phyloP scores from a whole-genome alignment of 768 basidiomycete species.

The Imleria badia region DNA sequence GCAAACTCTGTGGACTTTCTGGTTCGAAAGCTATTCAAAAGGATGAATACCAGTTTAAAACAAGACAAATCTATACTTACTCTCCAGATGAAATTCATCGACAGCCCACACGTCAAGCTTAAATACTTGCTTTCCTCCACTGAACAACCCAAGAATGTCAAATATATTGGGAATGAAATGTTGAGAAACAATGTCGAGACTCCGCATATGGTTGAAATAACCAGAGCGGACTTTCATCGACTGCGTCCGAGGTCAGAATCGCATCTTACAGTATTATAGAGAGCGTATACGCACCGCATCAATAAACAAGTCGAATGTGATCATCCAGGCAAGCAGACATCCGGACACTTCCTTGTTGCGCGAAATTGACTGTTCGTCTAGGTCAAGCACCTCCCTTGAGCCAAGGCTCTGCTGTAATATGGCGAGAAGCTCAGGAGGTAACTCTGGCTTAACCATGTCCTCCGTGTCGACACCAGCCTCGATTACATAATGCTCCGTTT shows the following conservation, averaged over 20 bases:
- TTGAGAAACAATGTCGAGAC: constrained; percentile 57
- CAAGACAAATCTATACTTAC: constrained; percentile 41
- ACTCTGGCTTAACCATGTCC: constrained; percentile 45
- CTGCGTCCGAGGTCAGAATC: constrained; percentile 39
- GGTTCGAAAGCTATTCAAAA: constrained; percentile 54
- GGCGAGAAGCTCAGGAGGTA: constrained; percentile 67
- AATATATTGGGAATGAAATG: constrained; percentile 75
- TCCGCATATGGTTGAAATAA: constrained; percentile 85
- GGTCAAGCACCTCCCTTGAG: constrained; percentile 39
- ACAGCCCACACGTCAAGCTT: constrained; percentile 86
- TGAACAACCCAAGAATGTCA: constrained; percentile 62
- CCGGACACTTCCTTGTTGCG: constrained; percentile 50
- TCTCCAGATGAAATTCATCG: constrained; percentile 75
- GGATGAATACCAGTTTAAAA: background rate
- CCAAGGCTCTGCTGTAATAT: constrained; percentile 54
- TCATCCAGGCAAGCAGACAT: constrained; percentile 84
- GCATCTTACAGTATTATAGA: too few species aligned
- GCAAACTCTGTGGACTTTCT: constrained; percentile 49
- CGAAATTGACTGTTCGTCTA: constrained; percentile 38
- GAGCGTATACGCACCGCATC: constrained; percentile 63
- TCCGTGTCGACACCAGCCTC: constrained; percentile 83
- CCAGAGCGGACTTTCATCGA: constrained; percentile 82
- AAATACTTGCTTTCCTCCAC: constrained; percentile 62
- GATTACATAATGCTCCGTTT: constrained; percentile 82
- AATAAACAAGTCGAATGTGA: constrained; percentile 80